Conservation (phyloP, 2,329 filamentous ascomycete genomes). For the Didymella keratinophila region DNA sequence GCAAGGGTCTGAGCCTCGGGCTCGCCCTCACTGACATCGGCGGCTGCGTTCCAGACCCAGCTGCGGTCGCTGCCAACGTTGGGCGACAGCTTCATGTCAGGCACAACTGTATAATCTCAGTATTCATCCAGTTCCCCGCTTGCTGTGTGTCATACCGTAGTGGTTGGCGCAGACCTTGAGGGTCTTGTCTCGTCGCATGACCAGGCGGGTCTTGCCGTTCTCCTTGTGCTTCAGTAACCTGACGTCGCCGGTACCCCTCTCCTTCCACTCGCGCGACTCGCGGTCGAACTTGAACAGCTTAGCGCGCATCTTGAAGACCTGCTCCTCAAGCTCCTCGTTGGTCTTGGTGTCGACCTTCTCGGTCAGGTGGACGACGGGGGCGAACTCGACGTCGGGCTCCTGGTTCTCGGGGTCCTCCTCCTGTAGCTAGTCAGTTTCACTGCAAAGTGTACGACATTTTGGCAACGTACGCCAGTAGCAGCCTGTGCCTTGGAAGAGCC, state of each 20-base stretch:
- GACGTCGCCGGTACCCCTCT: slow-evolving; percentile 96
- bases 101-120: slow-evolving; percentile 71
- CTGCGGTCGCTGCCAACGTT: slow-evolving; percentile 98
- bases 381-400: slow-evolving; percentile 94
- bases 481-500: slow-evolving; percentile 71
- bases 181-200: slow-evolving; percentile 99
- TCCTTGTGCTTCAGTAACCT: slow-evolving; percentile 98
- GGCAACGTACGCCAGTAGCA: slow-evolving; percentile 58
- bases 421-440: slow-evolving; percentile 37
- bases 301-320: slow-evolving; percentile 98
- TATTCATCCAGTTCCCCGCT: slow-evolving; percentile 19
- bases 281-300: slow-evolving; percentile 99
- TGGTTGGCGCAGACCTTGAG: slow-evolving; percentile 99
- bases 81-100: slow-evolving; percentile 98
- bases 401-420: slow-evolving; percentile 86
- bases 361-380: slow-evolving; percentile 93
- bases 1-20: slow-evolving; percentile 94
- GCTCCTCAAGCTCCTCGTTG: slow-evolving; percentile 97
- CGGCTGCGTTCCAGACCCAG: slow-evolving; percentile 99
- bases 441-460: background rate
- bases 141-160: slow-evolving; percentile 74
- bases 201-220: slow-evolving; percentile 95
- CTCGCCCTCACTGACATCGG: slow-evolving; percentile 97
- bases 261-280: slow-evolving; percentile 96
- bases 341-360: slow-evolving; percentile 98